Percentiles rank a stretch among this genome's conserved stretches.
phyloP scores from a whole-genome alignment of 108 stramenopile genomes.

The Nitzschia putrida region DNA sequence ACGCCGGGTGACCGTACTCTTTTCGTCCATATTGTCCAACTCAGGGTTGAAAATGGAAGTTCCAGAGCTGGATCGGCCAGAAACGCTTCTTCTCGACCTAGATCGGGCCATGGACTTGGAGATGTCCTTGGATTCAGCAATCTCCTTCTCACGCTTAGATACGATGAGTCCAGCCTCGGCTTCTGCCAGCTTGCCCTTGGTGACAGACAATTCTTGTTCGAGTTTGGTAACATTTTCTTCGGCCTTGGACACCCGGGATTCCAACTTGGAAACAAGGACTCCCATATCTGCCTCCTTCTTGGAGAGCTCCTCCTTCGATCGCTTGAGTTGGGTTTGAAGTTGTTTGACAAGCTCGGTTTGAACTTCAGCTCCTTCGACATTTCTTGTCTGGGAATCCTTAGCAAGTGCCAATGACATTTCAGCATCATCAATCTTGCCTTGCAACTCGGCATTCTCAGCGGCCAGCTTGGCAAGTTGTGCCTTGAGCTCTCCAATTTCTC shows the following conservation, averaged over 20 bases:
- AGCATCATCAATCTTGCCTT: conserved; percentile 63
- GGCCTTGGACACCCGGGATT: conserved; percentile 46
- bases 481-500: conserved; percentile 46
- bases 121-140: conserved; percentile 39
- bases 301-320: conserved; percentile 57
- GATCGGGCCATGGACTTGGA: conserved; percentile 5
- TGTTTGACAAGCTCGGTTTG: conserved; percentile 67
- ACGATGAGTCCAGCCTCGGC: conserved; percentile 65
- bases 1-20: conserved; percentile 30
- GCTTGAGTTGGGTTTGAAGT: conserved; percentile 64
- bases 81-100: conserved; percentile 11
- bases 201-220: conserved; percentile 53
- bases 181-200: conserved; percentile 69
- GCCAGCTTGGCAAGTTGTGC: conserved; percentile 46
- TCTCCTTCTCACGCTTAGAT: conserved; percentile 43
- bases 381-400: conserved; percentile 40
- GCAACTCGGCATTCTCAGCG: conserved; percentile 58
- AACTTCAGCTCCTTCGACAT: conserved; percentile 38
- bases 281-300: conserved; percentile 67
- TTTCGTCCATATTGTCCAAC: conserved; percentile 29
- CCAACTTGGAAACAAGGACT: conserved; percentile 38
- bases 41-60: conserved; percentile 33
- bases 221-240: conserved; percentile 55
- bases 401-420: conserved; percentile 50
- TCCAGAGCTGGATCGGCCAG: conserved; percentile 13